Evolutionary conservation across 257 asterid species (phyloP), one percentile per base, ranked within the genome.

Genomic region (Nicotiana obtusifolia): DNA sequence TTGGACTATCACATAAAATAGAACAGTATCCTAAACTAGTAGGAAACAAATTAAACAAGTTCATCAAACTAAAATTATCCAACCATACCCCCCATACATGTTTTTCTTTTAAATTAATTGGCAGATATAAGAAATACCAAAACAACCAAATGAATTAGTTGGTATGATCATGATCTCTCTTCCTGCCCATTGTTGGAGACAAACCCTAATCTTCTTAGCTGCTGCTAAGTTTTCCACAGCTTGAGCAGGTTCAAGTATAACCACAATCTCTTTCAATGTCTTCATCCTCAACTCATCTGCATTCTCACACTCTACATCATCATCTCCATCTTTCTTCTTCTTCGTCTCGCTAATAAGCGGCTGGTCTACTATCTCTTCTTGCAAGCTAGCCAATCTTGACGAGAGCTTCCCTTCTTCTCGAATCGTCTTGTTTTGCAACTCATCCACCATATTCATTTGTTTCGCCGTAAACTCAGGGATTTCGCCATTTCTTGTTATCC

Each of bases 161-260:
- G 56, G 16, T 52, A 41, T 15, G 59, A 1, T 15, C 60, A 0
- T 41, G 14, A 53, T 88, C 90, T 17, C 89, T 87, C 87, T 86
- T 85, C 82, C 17, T 49, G 57, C 91, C 93, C 94, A 91, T 7
- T 82, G 85, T 30, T 67, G 86, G 77, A 88, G 61, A 85, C 90
- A 89, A 13, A 89, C 86, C 31, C 85, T 84, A 7, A 86, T 85
- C 68, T 81, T 89, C 85, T 87, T 91, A 5, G 87, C 83, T 57
- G 89, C 91, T 56, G 90, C 88, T 56, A 91, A 83, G 64, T 88
- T 87, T 3, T 87, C 89, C 86, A 87, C 93, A 9, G 90, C 92
- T 81, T 91, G 93, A 81, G n/a, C 26, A n/a, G 92, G 97, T 54
- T 83, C 79, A 11, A 92, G 84, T 6, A 92, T 84, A 76, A 24